Evolutionary conservation across 1,284 basidiomycete genomes (phyloP), one percentile per base, ranked within the genome.

Genomic region (Ganoderma sp.): DNA sequence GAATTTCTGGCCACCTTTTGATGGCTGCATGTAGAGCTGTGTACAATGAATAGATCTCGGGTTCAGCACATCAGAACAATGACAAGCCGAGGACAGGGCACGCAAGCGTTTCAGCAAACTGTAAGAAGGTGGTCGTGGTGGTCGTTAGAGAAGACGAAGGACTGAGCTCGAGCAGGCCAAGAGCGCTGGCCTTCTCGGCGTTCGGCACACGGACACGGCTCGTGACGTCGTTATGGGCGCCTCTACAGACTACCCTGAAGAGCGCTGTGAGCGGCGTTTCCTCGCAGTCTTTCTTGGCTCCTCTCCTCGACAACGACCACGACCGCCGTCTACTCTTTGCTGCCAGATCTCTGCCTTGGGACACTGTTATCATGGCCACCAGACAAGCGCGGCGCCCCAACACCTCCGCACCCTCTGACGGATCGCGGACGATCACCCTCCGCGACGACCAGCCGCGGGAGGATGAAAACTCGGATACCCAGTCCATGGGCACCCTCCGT

Each of bases 361-460:
- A 43, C 37, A 7, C 52, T 32, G 2, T 19, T 25, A 43, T 32
- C 32, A 65, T 65, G 64, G 39, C 57, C 2, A 65, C 64, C 5
- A 25, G 64, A 43, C 66, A 58, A 58, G 54, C 62, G 6, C 68
- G 64, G 12, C 61, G 67, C 14, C 64, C 69, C 9, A 60, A 61
- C 7, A 37, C 70, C 6, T 79, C 83, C 12, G 78, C 84, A 0
- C 84, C 85, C 15, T 74, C 80, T 1, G 86, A 89, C 73, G 87
- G 86, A 37, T 90, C 88, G 3, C 83, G 88, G 12, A 90, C 89
- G 0, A 79, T 88, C 41, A 86, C 84, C 5, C 74, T 88, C 4
- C 84, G 80, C 6, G 80, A 82, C 56, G 77, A 81, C 43, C 81
- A 84, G 43, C 81, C 84, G 2, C 76, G 77, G 39, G 81, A 80